Base-by-base conservation (phyloP, 352 stramenopile species). In the Globisporangium takayamanum region DNA sequence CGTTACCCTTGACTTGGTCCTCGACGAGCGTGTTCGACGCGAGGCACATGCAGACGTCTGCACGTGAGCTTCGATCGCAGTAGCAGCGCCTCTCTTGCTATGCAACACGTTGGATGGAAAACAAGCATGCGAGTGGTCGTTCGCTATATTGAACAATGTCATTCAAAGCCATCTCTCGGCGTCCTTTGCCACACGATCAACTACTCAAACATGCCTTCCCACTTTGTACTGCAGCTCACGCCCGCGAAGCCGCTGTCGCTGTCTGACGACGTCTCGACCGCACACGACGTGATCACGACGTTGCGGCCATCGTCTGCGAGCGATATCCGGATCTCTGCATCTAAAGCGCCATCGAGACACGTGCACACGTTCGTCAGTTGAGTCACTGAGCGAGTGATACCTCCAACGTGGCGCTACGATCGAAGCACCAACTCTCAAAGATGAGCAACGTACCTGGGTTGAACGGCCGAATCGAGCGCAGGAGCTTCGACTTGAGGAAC, bases 401-500 rank as follows among this genome's bases (percentile, higher is more conserved):
- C 30, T 4, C 30, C 7, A 4, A 36, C 30, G 7, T 7, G 7
- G 30, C 7, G 7, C 16, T 25, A 60, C 42, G 11, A 54, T 39
- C 12, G 3, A 33, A 37, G 5, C 15, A 15, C 20, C 16, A 7
- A 39, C 15, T 28, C 10, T n/a, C 6, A 50, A 39, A 25, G 15
- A 25, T 2, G 1, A 22, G 41, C 28, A 28, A 58, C 59, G n/a
- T 62, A 83, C 74, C 67, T 67, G 80, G 67, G 55, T 93, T 85
- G 55, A 84, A 91, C 15, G 83, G 83, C n/a, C 81, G 75, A 30
- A 90, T 53, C 56, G 88, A 88, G 11, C 82, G 81, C 52, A 90
- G 53, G 37, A 94, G 59, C 56, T 90, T 94, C 15, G 84, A 87
- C 55, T 92, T 94, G 52, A 94, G 73, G 50, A 86, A 66, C 60